phyloP scores from a whole-genome alignment of 1,284 basidiomycete species.

The Marasmius oreades region DNA sequence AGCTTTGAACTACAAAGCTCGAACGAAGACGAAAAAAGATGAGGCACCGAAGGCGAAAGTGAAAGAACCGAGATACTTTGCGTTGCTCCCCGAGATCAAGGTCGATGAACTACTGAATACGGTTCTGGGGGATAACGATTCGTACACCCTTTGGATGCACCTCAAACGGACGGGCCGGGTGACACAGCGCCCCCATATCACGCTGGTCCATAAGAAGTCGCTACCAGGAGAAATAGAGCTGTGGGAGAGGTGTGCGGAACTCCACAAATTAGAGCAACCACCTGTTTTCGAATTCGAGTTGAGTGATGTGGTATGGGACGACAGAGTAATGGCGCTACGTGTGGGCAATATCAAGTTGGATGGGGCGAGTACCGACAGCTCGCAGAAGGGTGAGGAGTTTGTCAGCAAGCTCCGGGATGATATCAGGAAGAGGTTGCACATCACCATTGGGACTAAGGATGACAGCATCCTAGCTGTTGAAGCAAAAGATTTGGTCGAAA shows the following conservation, averaged over 20 bases:
- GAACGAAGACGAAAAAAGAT: slow-evolving; percentile 31
- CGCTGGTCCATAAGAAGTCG: slow-evolving; percentile 73
- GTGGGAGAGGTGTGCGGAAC: slow-evolving; percentile 63
- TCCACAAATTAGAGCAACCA: slow-evolving; percentile 40
- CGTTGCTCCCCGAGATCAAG: slow-evolving; percentile 71
- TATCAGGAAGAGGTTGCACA: slow-evolving; percentile 60
- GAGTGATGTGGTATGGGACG: slow-evolving; percentile 71
- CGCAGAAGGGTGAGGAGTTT: slow-evolving; percentile 45
- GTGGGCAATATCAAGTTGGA: slow-evolving; percentile 52
- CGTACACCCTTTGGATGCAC: slow-evolving; percentile 44
- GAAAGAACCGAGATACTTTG: slow-evolving; percentile 63
- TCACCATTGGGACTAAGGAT: slow-evolving; percentile 82
- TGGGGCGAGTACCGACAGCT: slow-evolving; percentile 14
- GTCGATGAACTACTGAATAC: slow-evolving; percentile 45
- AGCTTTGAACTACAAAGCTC: slow-evolving; percentile 51
- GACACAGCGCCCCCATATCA: slow-evolving; percentile 75
- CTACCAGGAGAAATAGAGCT: slow-evolving; percentile 45
- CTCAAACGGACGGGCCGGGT: slow-evolving; percentile 52
- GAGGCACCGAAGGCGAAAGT: slow-evolving; percentile 31
- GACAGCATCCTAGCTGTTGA: slow-evolving; percentile 65
- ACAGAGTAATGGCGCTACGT: slow-evolving; percentile 75
- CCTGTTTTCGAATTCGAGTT: slow-evolving; percentile 65
- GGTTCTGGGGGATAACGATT: slow-evolving; percentile 28
- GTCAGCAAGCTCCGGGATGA: slow-evolving; percentile 45
- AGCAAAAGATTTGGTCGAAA: slow-evolving; percentile 60